Conservation (phyloP, 75 land plant species). For the Sequoia sempervirens region DNA sequence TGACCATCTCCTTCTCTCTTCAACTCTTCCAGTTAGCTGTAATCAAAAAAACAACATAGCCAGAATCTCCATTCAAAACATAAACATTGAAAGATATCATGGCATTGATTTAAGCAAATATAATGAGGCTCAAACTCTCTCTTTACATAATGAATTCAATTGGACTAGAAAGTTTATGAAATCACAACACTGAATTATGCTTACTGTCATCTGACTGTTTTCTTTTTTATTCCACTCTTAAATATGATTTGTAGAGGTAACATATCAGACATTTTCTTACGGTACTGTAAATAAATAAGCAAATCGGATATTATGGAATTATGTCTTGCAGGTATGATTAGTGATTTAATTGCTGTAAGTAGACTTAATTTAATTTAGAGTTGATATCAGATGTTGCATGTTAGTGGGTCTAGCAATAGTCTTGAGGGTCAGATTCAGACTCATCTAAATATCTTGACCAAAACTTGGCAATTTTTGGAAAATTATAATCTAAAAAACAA, state of each 20-base stretch:
- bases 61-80: slow-evolving; percentile 2
- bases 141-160: neutral
- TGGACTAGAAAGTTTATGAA: neutral
- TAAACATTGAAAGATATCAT: slow-evolving; percentile 4
- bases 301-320: neutral
- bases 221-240: neutral
- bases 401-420: neutral
- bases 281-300: neutral
- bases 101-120: neutral
- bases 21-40: slow-evolving; percentile 96
- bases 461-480: too few species aligned
- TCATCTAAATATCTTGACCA: too few species aligned
- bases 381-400: neutral
- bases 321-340: neutral
- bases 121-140: neutral
- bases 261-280: neutral
- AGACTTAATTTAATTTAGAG: neutral
- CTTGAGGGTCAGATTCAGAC: too few species aligned
- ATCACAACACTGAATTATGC: neutral
- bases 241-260: neutral
- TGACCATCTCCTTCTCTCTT: slow-evolving; percentile 94
- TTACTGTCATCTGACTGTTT: neutral
- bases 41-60: slow-evolving; percentile 8
- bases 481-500: too few species aligned
- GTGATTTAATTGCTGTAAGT: neutral